phyloP scores from a whole-genome alignment of 306 rosid genomes.

The Cucumis cinereus region DNA sequence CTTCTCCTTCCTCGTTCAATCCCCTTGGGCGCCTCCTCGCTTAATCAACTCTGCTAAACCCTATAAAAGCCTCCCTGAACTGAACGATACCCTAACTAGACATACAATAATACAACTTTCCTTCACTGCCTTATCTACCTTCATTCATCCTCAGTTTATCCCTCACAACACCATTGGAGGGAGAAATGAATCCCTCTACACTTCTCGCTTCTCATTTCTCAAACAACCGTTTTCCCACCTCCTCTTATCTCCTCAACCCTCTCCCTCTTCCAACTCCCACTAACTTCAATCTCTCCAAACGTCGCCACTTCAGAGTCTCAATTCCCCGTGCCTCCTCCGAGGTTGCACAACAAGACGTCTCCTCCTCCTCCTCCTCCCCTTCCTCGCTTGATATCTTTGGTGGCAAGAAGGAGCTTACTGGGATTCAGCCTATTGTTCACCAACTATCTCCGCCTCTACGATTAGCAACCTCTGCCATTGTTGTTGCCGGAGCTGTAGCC shows the following conservation, averaged over 20 bases:
- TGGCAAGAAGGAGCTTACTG: slow-evolving; percentile 51
- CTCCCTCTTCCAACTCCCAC: slow-evolving; percentile 22
- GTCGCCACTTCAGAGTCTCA: slow-evolving; percentile 64
- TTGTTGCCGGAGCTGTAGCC: slow-evolving; percentile 65
- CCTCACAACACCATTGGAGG: neutral
- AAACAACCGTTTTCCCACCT: slow-evolving; percentile 13
- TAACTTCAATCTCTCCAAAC: slow-evolving; percentile 9
- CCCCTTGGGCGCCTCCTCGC: neutral
- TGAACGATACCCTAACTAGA: slow-evolving; percentile 1
- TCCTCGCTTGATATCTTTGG: slow-evolving; percentile 25
- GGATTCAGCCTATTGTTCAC: slow-evolving; percentile 59
- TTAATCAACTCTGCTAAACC: slow-evolving; percentile 31
- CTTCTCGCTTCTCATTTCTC: slow-evolving; percentile 31
- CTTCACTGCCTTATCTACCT: slow-evolving; percentile 2
- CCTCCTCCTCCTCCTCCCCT: slow-evolving; percentile 16
- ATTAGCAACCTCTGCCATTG: slow-evolving; percentile 55
- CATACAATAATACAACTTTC: neutral
- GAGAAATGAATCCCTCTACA: slow-evolving; percentile 62
- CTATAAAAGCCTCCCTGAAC: slow-evolving; percentile 17
- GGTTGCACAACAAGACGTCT: slow-evolving; percentile 11
- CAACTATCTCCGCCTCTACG: slow-evolving; percentile 54
- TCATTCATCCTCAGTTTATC: neutral
- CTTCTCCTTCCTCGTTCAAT: slow-evolving; percentile 8
- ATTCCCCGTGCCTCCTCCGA: slow-evolving; percentile 37
- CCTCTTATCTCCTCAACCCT: slow-evolving; percentile 20